Evolutionary conservation across 352 stramenopile species (phyloP).

Genomic region (Pythium rishiriense): DNA sequence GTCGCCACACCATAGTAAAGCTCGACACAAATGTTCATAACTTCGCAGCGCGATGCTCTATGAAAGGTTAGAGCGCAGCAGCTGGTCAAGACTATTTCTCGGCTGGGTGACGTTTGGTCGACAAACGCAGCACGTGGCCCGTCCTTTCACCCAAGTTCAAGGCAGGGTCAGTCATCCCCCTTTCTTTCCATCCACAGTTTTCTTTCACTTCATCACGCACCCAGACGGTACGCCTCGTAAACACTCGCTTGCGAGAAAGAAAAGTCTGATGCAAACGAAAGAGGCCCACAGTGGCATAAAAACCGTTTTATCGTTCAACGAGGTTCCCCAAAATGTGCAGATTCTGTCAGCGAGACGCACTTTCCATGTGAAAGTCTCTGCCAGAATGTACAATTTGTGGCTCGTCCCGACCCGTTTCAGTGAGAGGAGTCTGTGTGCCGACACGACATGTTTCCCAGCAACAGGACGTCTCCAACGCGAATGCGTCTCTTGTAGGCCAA

Average conservation of each 20-base stretch:
- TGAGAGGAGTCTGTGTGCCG: constrained; percentile 8
- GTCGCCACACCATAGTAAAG: neutral
- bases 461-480: neutral
- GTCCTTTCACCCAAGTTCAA: constrained; percentile 11
- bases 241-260: constrained; percentile 17
- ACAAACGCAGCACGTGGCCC: neutral
- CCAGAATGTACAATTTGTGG: constrained; percentile 6
- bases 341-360: constrained; percentile 28
- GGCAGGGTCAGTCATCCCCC: constrained; percentile 23
- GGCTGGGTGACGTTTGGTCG: neutral
- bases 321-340: constrained; percentile 20
- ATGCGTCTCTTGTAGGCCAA: too few species aligned
- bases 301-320: constrained; percentile 24
- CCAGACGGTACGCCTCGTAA: constrained; percentile 21
- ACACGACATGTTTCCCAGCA: constrained; percentile 2
- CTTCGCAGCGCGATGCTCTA: too few species aligned
- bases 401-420: constrained; percentile 22
- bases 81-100: neutral
- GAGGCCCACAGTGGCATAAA: constrained; percentile 16
- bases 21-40: too few species aligned
- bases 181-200: constrained; percentile 8
- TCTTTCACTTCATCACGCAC: constrained; percentile 14
- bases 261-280: constrained; percentile 6
- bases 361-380: constrained; percentile 23
- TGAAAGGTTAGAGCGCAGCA: neutral